Conservation (phyloP, 306 rosid species). For the Oxytropis ochrocephala region DNA sequence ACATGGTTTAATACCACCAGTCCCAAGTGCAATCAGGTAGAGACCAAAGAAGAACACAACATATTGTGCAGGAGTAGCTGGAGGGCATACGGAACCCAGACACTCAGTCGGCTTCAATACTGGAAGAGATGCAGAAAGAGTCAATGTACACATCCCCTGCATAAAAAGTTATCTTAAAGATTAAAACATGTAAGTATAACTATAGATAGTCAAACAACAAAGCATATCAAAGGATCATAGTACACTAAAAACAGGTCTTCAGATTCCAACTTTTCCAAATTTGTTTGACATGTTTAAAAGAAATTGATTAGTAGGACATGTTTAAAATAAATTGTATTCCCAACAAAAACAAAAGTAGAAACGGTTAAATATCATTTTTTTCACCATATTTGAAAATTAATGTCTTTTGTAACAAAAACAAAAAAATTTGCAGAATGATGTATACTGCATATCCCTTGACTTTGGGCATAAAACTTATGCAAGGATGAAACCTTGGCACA, state of each 20-base stretch:
- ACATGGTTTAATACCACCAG: constrained; percentile 96
- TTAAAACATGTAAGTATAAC: constrained; percentile 13
- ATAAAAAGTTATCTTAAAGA: constrained; percentile 14
- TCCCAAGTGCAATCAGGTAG: constrained; percentile 92
- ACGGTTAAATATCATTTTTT: not conserved
- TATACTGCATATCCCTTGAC: constrained; percentile 7
- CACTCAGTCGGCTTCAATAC: constrained; percentile 66
- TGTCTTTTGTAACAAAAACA: not conserved
- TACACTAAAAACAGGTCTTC: not conserved
- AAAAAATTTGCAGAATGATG: not conserved
- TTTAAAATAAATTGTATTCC: not conserved
- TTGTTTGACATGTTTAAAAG: too few species aligned
- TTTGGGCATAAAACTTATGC: not conserved
- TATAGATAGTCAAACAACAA: not conserved
- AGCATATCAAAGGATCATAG: not conserved
- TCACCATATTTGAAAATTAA: not conserved
- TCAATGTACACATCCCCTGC: constrained; percentile 95
- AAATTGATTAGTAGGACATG: not conserved
- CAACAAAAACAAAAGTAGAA: not conserved
- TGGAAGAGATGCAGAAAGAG: constrained; percentile 80
- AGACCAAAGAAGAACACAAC: constrained; percentile 82
- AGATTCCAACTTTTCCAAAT: not conserved
- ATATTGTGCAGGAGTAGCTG: constrained; percentile 73
- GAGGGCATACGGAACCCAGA: constrained; percentile 59
- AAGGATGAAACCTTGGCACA: not conserved